phyloP scores from a whole-genome alignment of 768 basidiomycete species.

The Xerocomellus intermedius region DNA sequence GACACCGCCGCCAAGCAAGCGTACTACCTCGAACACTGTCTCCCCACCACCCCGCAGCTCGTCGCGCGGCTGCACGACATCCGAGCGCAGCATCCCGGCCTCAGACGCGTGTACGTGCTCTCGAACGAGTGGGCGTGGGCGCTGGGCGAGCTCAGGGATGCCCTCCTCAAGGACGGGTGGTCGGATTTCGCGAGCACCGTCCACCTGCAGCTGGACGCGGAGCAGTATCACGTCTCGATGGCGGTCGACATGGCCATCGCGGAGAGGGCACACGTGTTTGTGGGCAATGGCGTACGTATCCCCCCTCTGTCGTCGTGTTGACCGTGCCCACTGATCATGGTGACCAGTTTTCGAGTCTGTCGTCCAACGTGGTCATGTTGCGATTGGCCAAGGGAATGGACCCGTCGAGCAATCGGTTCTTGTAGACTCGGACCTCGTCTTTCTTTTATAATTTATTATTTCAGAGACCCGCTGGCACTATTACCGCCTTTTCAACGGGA shows the following conservation, averaged over 20 bases:
- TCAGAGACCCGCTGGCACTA: too few species aligned
- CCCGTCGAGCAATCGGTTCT: conserved; percentile 38
- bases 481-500: too few species aligned
- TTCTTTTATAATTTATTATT: too few species aligned
- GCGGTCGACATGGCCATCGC: conserved; percentile 64
- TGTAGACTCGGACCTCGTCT: conserved; percentile 28
- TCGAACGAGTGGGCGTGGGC: conserved; percentile 51
- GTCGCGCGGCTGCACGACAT: conserved; percentile 39
- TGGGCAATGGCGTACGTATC: conserved; percentile 60
- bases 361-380: conserved; percentile 50
- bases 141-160: conserved; percentile 37
- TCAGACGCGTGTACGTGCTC: conserved; percentile 45
- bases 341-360: conserved; percentile 45
- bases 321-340: background rate
- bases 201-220: conserved; percentile 42
- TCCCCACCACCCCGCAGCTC: conserved; percentile 42
- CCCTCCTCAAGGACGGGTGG: conserved; percentile 50
- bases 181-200: conserved; percentile 42
- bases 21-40: conserved; percentile 32
- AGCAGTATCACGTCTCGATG: conserved; percentile 47
- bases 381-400: conserved; percentile 45
- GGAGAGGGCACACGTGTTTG: conserved; percentile 54
- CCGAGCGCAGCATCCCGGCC: conserved; percentile 28
- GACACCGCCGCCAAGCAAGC: conserved; percentile 1
- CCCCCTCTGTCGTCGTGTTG: background rate